Evolutionary conservation across 495 filamentous ascomycete genomes (phyloP), one percentile per base, ranked within the genome.

Genomic region (Geoglossum glabrum): DNA sequence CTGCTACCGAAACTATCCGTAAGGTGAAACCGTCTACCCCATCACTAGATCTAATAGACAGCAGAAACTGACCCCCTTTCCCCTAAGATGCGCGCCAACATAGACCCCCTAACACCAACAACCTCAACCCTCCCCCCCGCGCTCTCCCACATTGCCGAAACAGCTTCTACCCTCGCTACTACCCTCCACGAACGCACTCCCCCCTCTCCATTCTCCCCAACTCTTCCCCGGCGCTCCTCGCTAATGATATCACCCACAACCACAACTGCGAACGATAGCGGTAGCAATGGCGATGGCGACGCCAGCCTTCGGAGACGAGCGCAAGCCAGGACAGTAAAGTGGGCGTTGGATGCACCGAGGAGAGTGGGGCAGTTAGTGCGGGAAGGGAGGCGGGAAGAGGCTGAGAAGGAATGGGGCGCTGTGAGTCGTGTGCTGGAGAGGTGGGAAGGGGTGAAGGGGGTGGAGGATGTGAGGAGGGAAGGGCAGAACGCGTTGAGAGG

Each of bases 1-100:
- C 80, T 19, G 92, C 92, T 17, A 96, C 93, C 15, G 89, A 95
- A 67, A 97, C 90, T 13, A 98, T 98, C 65, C 78, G 86, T 26
- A 84, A 82, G 66, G 79, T 73, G 72, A 70, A 73, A 36, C 34
- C 57, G 23, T 43, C 47, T 38, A 11, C 28, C 8, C 17, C 55
- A n/a, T 59, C 26, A 5, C 55, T 26, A 52, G 19, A 9, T 26
- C 57, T 27, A 3, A 38, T 17, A 25, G n/a, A 40, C 6, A n/a
- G 8, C 56, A 40, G n/a, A 6, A 33, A 0, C 36, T 8, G 0
- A 27, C 19, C 8, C 34, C 34, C n/a, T n/a, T n/a, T n/a, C n/a
- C 45, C 40, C 40, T 40, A 34, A 68, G 70, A 90, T 90, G 86
- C 70, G 83, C 38, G 71, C 74, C 21, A 84, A 79, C 62, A 88